phyloP scores from a whole-genome alignment of 1,139 yeast genomes.

The Hansenula lynferdii region DNA sequence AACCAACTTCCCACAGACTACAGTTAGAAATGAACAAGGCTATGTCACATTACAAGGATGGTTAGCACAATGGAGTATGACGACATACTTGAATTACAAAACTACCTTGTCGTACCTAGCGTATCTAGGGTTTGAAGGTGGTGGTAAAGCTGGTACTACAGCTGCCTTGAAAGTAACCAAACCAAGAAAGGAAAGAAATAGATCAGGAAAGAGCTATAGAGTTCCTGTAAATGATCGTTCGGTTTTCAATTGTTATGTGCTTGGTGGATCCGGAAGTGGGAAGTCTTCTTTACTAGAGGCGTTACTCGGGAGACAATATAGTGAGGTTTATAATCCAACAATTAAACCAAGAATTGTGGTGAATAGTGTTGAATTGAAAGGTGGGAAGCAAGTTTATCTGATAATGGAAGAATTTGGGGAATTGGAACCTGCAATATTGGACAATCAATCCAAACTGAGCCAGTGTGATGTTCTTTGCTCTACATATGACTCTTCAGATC shows the following conservation, averaged over 20 bases:
- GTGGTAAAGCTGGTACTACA: conserved; percentile 23
- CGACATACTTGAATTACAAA: conserved; percentile 79
- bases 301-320: conserved; percentile 69
- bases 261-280: conserved; percentile 86
- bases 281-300: conserved; percentile 79
- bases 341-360: conserved; percentile 78
- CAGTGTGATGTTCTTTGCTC: conserved; percentile 90
- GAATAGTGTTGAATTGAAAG: conserved; percentile 89
- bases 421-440: conserved; percentile 75
- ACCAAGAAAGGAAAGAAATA: conserved; percentile 62
- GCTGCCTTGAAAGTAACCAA: conserved; percentile 80
- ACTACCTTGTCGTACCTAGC: conserved; percentile 87
- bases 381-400: conserved; percentile 92
- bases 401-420: conserved; percentile 90
- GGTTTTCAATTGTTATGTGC: conserved; percentile 81
- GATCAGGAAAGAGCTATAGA: conserved; percentile 63
- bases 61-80: conserved; percentile 98
- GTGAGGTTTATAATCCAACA: conserved; percentile 76
- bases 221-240: conserved; percentile 75
- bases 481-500: conserved; percentile 91
- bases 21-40: conserved; percentile 87
- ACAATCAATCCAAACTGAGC: conserved; percentile 63
- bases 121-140: conserved; percentile 74
- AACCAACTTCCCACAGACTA: conserved; percentile 77
- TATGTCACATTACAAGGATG: conserved; percentile 93